phyloP scores from a whole-genome alignment of 441 rosid species.

The Gossypium gossypioides region DNA sequence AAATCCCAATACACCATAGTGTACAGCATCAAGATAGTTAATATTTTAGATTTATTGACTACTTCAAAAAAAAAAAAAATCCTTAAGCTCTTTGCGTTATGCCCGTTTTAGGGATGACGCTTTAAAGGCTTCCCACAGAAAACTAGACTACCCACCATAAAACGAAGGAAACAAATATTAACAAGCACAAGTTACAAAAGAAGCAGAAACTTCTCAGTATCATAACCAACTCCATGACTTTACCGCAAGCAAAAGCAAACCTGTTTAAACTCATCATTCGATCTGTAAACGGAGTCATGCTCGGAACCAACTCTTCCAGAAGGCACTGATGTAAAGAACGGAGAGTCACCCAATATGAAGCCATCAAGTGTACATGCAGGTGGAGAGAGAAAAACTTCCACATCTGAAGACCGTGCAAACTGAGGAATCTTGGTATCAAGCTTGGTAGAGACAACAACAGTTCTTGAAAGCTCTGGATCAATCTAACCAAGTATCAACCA shows the following conservation, averaged over 20 bases:
- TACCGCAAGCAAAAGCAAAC: constrained; percentile 26
- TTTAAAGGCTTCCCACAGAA: background rate
- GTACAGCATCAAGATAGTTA: constrained; percentile 1
- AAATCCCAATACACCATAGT: background rate
- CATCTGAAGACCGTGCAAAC: constrained; percentile 80
- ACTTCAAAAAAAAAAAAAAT: background rate
- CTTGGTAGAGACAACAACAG: constrained; percentile 82
- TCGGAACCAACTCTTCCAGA: constrained; percentile 87
- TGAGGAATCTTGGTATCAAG: constrained; percentile 93
- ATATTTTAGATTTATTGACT: background rate
- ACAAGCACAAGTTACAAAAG: background rate
- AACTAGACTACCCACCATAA: background rate
- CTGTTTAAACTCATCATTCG: constrained; percentile 90
- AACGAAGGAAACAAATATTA: background rate
- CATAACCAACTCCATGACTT: constrained; percentile 1
- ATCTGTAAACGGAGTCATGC: constrained; percentile 63
- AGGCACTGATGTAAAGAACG: constrained; percentile 93
- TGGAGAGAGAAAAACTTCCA: constrained; percentile 88
- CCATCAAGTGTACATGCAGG: constrained; percentile 83
- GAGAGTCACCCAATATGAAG: constrained; percentile 74
- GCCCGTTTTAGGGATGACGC: background rate
- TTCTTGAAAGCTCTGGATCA: constrained; percentile 93
- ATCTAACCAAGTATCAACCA: constrained; percentile 36
- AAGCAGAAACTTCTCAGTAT: background rate
- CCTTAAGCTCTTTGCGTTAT: background rate